Conservation (phyloP, 768 basidiomycete species). For the Termitomyces sp. region DNA sequence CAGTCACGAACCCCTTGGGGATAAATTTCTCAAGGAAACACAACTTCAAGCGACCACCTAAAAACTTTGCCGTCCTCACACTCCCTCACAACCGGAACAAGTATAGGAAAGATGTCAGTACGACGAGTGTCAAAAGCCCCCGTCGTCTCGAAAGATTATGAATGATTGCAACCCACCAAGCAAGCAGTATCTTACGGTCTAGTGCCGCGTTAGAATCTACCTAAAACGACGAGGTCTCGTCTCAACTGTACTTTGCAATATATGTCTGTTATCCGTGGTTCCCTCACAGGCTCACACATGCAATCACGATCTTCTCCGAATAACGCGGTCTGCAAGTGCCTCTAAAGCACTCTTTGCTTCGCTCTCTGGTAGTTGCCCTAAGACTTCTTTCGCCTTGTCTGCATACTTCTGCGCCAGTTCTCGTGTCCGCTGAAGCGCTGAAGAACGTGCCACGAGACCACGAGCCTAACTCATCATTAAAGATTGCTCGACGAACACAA, state of each 20-base stretch:
- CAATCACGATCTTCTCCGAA: conserved; percentile 45
- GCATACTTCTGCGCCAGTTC: conserved; percentile 78
- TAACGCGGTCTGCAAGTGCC: conserved; percentile 72
- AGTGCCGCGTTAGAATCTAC: no score
- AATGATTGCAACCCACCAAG: neutral
- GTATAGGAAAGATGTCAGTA: no score
- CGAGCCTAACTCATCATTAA: conserved; percentile 53
- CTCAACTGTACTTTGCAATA: neutral
- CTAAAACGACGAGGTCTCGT: neutral
- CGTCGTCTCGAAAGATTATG: neutral
- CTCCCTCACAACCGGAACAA: no score
- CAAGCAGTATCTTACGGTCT: no score
- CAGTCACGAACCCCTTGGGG: conserved; percentile 3
- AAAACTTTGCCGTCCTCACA: no score
- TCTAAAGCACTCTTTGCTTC: conserved; percentile 79
- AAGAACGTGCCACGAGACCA: conserved; percentile 69
- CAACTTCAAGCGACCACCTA: no score
- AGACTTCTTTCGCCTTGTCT: conserved; percentile 71
- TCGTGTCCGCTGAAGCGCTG: conserved; percentile 79
- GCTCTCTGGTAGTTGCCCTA: conserved; percentile 75
- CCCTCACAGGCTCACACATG: neutral
- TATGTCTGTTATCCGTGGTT: neutral
- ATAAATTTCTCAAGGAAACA: no score
- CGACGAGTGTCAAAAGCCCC: no score
- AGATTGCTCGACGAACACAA: neutral